These are phyloP conservation scores for Chenopodium quinoa DNA, from an alignment of 148 eudicot genomes.

Conservation along the genomic window DNA sequence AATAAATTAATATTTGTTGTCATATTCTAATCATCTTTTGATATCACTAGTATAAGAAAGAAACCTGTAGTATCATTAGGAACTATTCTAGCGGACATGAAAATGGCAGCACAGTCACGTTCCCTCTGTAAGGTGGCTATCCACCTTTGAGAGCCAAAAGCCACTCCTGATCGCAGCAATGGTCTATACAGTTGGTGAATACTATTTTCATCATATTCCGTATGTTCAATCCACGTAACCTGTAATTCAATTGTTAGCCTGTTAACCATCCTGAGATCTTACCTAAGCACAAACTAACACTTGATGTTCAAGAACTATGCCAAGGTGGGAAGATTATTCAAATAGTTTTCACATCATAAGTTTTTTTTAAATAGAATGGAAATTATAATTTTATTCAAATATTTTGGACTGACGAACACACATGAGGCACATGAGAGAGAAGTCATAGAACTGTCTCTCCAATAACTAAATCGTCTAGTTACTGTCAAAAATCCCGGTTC, in stretches of 20 bases:
- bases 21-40: neutral
- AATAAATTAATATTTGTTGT: neutral
- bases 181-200: conserved; percentile 53
- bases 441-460: neutral
- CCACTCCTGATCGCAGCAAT: conserved; percentile 60
- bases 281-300: neutral
- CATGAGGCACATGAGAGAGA: neutral
- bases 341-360: neutral
- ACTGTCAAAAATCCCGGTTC: neutral
- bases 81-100: conserved; percentile 31
- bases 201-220: conserved; percentile 56
- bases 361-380: too few relatives aligned
- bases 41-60: neutral
- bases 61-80: conserved; percentile 45
- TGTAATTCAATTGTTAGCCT: conserved; percentile 26
- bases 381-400: neutral
- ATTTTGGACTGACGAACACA: neutral
- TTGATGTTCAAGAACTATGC: neutral
- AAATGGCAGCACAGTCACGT: conserved; percentile 40
- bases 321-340: neutral
- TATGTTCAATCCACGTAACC: conserved; percentile 90
- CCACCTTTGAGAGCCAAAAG: conserved; percentile 79
- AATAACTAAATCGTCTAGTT: neutral
- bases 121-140: conserved; percentile 62
- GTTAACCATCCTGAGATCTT: neutral